Percentiles rank a stretch among this genome's conserved stretches.
phyloP scores from a whole-genome alignment of 371 early-diverging fungal genomes.

The Circinella minor region DNA sequence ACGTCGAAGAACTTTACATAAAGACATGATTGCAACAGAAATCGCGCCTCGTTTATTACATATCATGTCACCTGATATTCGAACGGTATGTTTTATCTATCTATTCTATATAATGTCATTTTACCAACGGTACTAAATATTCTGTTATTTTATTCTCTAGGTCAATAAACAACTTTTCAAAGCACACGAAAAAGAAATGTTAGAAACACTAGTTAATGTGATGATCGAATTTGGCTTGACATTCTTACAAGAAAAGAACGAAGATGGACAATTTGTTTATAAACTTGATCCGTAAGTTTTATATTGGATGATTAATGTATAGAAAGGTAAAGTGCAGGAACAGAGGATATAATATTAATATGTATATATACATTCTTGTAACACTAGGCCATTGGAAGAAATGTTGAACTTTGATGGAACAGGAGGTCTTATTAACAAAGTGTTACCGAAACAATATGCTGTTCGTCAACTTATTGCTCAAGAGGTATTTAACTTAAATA shows the following conservation, averaged over 20 bases:
- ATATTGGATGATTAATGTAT: background rate
- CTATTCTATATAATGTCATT: no score
- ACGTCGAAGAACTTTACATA: constrained; percentile 54
- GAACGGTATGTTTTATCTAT: constrained; percentile 56
- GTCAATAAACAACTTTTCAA: constrained; percentile 76
- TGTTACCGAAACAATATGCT: constrained; percentile 70
- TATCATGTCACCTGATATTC: constrained; percentile 79
- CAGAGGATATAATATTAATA: no score
- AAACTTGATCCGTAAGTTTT: constrained; percentile 80
- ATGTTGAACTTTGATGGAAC: constrained; percentile 47
- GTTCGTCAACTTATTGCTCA: constrained; percentile 80
- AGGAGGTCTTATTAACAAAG: constrained; percentile 29
- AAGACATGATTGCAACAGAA: constrained; percentile 55
- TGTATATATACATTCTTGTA: no score
- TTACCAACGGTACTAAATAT: background rate
- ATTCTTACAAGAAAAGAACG: constrained; percentile 72
- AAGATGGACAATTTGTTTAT: constrained; percentile 71
- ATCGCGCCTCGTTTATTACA: constrained; percentile 70
- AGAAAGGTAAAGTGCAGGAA: no score
- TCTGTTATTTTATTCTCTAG: constrained; percentile 24
- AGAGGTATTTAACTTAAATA: constrained; percentile 57
- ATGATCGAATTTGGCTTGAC: constrained; percentile 80
- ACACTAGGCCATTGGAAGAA: constrained; percentile 62
- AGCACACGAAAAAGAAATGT: constrained; percentile 62
- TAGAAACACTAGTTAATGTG: constrained; percentile 70